Base-by-base conservation (phyloP, 495 filamentous ascomycete genomes). In the Lasiosphaeris hirsuta region DNA sequence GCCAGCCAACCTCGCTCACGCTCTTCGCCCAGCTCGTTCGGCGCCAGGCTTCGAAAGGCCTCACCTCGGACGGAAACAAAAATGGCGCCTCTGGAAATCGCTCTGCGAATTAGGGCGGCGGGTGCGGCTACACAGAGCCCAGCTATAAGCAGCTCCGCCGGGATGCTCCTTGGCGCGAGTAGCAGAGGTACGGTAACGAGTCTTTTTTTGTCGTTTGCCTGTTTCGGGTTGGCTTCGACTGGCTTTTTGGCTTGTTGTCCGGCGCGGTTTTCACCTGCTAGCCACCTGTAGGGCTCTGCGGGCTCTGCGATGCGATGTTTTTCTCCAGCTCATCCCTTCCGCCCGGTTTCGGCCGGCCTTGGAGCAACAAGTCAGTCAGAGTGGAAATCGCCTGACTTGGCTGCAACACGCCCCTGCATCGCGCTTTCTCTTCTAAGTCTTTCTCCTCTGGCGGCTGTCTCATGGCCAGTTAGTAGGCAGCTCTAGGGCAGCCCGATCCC, bases 321-420 rank as follows among this genome's bases (percentile, higher is more conserved):
- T 45, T 23, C 19, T 33, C 45, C 45, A 11, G 10, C 19, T 34
- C 23, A 14, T 18, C 13, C 51, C 34, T n/a, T 35, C 35, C 35
- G 41, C 42, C 53, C 53, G 53, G 53, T 55, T 55, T 55, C 53
- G 53, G 53, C 53, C 53, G 53, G 46, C 23, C 37, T n/a, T 14
- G 30, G 33, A 45, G 34, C 23, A 30, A 30, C 23, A 30, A 33
- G 17, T 34, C 34, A 46, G 52, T 55, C 53, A 55, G 35, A 37
- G 35, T 7, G 23, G 23, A 30, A 39, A 14, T 51, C 48, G 30
- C 48, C 49, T 51, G 49, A 51, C 36, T 19, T n/a, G 30, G 33
- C 35, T 51, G 34, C 33, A 51, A 18, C 30, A 46, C 19, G 40
- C 41, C 52, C 52, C 18, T 35, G 52, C 36, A 19, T 39, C 35